phyloP scores from a whole-genome alignment of 75 land plant genomes.

The Pinus taeda region DNA sequence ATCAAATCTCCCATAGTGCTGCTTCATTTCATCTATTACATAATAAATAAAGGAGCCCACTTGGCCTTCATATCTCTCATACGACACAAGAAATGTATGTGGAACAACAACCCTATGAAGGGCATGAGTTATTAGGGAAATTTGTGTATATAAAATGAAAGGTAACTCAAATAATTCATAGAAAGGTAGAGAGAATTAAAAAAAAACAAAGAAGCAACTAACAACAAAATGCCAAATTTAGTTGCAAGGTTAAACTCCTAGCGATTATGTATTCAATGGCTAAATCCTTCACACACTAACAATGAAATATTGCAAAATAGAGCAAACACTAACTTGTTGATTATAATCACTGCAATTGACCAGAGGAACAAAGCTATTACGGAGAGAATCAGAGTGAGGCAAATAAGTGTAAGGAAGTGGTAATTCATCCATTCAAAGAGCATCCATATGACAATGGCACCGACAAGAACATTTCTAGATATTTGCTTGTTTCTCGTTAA shows the following conservation, averaged over 20 bases:
- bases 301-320: not conserved
- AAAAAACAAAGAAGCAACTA: not conserved
- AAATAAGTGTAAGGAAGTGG: slow-evolving; percentile 57
- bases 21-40: slow-evolving; percentile 31
- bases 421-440: slow-evolving; percentile 89
- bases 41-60: slow-evolving; percentile 48
- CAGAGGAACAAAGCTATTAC: slow-evolving; percentile 69
- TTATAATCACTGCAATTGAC: slow-evolving; percentile 60
- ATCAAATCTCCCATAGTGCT: slow-evolving; percentile 60
- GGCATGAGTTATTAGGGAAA: not conserved
- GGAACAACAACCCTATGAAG: slow-evolving; percentile 54
- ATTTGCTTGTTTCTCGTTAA: slow-evolving; percentile 82
- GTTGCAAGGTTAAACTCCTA: not conserved
- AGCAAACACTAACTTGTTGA: slow-evolving; percentile 42
- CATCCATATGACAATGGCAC: slow-evolving; percentile 63
- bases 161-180: not conserved
- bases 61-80: slow-evolving; percentile 79
- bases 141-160: not conserved
- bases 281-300: too few relatives aligned
- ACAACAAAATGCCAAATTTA: not conserved
- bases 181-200: too few relatives aligned
- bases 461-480: slow-evolving; percentile 52
- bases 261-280: too few relatives aligned
- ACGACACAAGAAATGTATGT: slow-evolving; percentile 71
- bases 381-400: slow-evolving; percentile 45